phyloP scores from a whole-genome alignment of 352 stramenopile species.

The Globisporangium spiculum region DNA sequence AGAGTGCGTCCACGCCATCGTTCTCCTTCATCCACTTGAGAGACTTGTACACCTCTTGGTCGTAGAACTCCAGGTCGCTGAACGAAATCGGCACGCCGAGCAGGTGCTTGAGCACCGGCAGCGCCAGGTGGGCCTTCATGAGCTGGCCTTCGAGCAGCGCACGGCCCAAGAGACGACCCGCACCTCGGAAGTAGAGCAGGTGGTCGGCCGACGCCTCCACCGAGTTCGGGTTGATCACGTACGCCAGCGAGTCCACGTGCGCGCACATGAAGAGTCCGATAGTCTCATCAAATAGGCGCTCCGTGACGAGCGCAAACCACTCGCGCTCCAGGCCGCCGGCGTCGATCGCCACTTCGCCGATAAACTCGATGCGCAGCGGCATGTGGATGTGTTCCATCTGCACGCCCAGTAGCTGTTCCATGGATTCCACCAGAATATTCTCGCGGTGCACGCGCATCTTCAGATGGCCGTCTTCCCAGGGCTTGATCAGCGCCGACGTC shows the following conservation, averaged over 20 bases:
- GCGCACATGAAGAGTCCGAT: conserved; percentile 87
- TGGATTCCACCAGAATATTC: conserved; percentile 83
- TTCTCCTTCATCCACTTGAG: conserved; percentile 86
- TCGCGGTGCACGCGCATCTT: conserved; percentile 86
- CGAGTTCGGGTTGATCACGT: conserved; percentile 83
- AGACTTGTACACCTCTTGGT: conserved; percentile 83
- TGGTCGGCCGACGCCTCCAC: conserved; percentile 90
- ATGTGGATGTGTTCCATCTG: conserved; percentile 88
- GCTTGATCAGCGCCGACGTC: conserved; percentile 80
- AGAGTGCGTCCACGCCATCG: conserved; percentile 69
- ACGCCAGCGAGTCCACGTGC: conserved; percentile 75
- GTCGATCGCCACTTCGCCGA: conserved; percentile 87
- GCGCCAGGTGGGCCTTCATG: conserved; percentile 78
- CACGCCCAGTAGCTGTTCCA: conserved; percentile 79
- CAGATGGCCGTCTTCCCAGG: conserved; percentile 80
- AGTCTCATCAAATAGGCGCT: conserved; percentile 85
- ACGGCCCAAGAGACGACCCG: conserved; percentile 93
- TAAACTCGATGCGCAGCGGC: conserved; percentile 87
- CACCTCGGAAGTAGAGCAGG: conserved; percentile 97
- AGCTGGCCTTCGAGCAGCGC: conserved; percentile 95
- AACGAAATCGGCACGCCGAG: conserved; percentile 87
- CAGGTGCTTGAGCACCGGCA: conserved; percentile 84
- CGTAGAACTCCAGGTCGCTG: conserved; percentile 86
- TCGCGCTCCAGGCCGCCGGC: conserved; percentile 87
- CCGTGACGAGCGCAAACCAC: conserved; percentile 85